Conservation (phyloP, 208 protist genomes). For the Crithidia expoeki region DNA sequence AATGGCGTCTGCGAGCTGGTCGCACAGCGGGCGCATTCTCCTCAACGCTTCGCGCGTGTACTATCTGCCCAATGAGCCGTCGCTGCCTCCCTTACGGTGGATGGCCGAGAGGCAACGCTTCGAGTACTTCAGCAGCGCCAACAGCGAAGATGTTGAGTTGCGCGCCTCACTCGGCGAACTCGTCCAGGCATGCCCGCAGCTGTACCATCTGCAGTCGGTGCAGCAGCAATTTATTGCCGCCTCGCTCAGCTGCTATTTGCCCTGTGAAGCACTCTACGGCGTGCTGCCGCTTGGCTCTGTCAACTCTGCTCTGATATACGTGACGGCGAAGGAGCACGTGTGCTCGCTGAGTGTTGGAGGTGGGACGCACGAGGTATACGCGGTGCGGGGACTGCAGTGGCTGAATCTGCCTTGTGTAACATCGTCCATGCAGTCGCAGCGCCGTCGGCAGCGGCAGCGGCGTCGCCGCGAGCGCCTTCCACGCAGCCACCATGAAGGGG, state of each 20-base stretch:
- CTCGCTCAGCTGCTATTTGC: slow-evolving; percentile 25
- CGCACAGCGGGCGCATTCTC: slow-evolving; percentile 28
- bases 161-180: slow-evolving; percentile 27
- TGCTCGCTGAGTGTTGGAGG: slow-evolving; percentile 27
- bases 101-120: slow-evolving; percentile 49
- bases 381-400: slow-evolving; percentile 57
- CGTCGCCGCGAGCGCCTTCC: neutral
- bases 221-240: slow-evolving; percentile 25
- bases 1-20: slow-evolving; percentile 23
- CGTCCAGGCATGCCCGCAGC: slow-evolving; percentile 19
- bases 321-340: slow-evolving; percentile 45
- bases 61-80: slow-evolving; percentile 36
- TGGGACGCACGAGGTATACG: slow-evolving; percentile 48
- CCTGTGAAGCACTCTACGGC: slow-evolving; percentile 73
- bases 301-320: slow-evolving; percentile 70
- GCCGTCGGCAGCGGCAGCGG: neutral
- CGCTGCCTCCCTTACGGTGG: slow-evolving; percentile 48
- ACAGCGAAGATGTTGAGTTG: slow-evolving; percentile 42
- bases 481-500: neutral
- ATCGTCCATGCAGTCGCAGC: slow-evolving; percentile 9
- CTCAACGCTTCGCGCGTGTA: slow-evolving; percentile 37
- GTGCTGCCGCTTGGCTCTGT: slow-evolving; percentile 53
- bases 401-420: slow-evolving; percentile 45
- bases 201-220: slow-evolving; percentile 17
- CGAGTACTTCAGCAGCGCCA: slow-evolving; percentile 30